Base-by-base conservation (phyloP, 306 rosid species). In the Alnus glutinosa region DNA sequence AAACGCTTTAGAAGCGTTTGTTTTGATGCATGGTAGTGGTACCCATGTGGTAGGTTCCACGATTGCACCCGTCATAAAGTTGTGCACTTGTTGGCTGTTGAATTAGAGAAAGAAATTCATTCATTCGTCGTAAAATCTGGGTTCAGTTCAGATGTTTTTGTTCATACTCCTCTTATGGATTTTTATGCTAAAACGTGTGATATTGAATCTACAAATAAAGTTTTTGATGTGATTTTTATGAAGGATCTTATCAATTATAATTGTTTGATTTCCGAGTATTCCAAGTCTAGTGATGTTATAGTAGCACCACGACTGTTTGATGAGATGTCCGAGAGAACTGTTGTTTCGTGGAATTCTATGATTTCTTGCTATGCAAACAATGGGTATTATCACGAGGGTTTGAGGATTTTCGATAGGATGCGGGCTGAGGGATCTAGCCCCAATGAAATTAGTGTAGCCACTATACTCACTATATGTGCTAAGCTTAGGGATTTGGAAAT, bases 401-500 rank as follows among this genome's bases (percentile, higher is more conserved):
- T 62, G 69, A 32, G n/a, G 44, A 62, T 62, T 14, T 62, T 62
- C 30, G 69, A 62, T 44, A 62, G 69, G n/a, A 62, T 62, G 69
- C 69, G 30, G 10, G 46, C 18, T 8, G 69, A 32, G n/a, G 37
- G 10, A 34, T 62, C 5, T 62, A 1, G n/a, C n/a, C 69, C 69
- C 10, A 62, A 62, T 34, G 69, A 62, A 62, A 34, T 30, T 4
- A 30, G 69, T 62, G 69, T 62, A 30, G 18, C 69, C 46, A 62
- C 69, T 12, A 9, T 62, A 14, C 69, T 62, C 69, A 32, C 69
- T 10, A 30, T 32, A 13, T 62, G 69, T 62, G 69, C 69, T 32
- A 62, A 62, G 69, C 69, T 62, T 62, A 62, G 69, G 46, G 69
- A 62, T 62, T 62, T 62, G 69, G 69, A 62, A 62, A 62, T 32